Percentiles rank a stretch among this genome's conserved stretches.
Evolutionary conservation across 164 flowering plant species (phyloP).

Genomic region (Nymphaea thermarum): DNA sequence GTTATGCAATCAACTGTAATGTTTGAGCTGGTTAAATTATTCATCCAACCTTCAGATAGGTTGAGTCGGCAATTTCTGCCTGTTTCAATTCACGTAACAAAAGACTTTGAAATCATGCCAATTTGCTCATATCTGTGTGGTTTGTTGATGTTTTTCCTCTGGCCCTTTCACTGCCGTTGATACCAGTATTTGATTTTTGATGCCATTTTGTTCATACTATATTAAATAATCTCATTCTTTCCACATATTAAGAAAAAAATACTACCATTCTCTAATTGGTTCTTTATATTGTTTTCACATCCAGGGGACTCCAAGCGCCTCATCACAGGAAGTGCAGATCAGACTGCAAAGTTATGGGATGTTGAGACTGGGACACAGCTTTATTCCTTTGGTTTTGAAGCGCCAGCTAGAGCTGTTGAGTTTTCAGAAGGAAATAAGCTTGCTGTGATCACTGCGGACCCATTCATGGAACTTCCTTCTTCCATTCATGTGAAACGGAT

Average conservation of each 20-base stretch:
- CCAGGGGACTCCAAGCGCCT: conserved; percentile 64
- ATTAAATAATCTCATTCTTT: too few relatives aligned
- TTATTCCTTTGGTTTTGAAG: conserved; percentile 50
- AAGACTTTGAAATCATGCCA: too few relatives aligned
- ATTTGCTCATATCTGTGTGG: too few relatives aligned
- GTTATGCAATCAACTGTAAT: too few relatives aligned
- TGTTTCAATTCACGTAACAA: too few relatives aligned
- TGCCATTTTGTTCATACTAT: too few relatives aligned
- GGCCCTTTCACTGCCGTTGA: too few relatives aligned
- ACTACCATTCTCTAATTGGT: not conserved
- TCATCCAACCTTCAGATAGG: too few relatives aligned
- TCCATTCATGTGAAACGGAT: conserved; percentile 81
- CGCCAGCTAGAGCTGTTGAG: conserved; percentile 78
- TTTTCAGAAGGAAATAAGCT: conserved; percentile 74
- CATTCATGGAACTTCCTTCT: conserved; percentile 73
- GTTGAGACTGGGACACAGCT: conserved; percentile 56
- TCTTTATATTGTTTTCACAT: not conserved
- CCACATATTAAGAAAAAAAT: not conserved
- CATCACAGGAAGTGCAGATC: conserved; percentile 89
- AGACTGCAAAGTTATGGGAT: conserved; percentile 74
- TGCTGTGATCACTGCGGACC: conserved; percentile 81
- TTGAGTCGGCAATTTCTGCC: too few relatives aligned
- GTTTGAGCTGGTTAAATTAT: too few relatives aligned
- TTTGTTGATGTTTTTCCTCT: too few relatives aligned
- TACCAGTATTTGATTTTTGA: too few relatives aligned